phyloP scores from a whole-genome alignment of 2,329 filamentous ascomycete genomes.

The Phyllosticta citribraziliensis region DNA sequence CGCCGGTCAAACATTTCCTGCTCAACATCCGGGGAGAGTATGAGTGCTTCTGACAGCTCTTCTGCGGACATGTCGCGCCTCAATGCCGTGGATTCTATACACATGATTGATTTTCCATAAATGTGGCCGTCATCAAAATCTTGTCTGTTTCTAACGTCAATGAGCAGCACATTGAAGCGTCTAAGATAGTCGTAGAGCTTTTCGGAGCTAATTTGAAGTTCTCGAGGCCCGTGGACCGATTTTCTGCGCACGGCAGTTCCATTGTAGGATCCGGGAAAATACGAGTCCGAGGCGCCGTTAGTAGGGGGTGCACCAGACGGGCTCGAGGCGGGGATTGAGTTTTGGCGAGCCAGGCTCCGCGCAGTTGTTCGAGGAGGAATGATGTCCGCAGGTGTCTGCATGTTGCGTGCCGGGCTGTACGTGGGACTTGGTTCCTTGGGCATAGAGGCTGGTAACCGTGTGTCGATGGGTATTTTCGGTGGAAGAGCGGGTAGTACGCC shows the following conservation, averaged over 20 bases:
- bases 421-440: conserved; percentile 66
- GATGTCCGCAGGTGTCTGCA: conserved; percentile 54
- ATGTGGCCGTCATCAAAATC: conserved; percentile 87
- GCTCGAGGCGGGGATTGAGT: conserved; percentile 39
- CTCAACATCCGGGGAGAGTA: conserved; percentile 65
- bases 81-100: conserved; percentile 73
- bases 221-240: conserved; percentile 45
- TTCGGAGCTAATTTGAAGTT: conserved; percentile 54
- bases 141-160: conserved; percentile 73
- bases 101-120: conserved; percentile 72
- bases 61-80: conserved; percentile 58
- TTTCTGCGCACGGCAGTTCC: conserved; percentile 21
- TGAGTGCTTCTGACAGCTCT: conserved; percentile 56
- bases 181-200: conserved; percentile 63
- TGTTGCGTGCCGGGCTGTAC: conserved; percentile 68
- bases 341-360: conserved; percentile 52
- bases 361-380: conserved; percentile 56
- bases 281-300: conserved; percentile 29
- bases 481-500: conserved; percentile 26
- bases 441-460: conserved; percentile 44
- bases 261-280: conserved; percentile 26
- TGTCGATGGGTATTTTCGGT: conserved; percentile 41
- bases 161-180: conserved; percentile 60
- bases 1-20: conserved; percentile 61
- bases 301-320: conserved; percentile 26